Conservation (phyloP, 2,329 filamentous ascomycete species). For the Trichoderma guizhouense region DNA sequence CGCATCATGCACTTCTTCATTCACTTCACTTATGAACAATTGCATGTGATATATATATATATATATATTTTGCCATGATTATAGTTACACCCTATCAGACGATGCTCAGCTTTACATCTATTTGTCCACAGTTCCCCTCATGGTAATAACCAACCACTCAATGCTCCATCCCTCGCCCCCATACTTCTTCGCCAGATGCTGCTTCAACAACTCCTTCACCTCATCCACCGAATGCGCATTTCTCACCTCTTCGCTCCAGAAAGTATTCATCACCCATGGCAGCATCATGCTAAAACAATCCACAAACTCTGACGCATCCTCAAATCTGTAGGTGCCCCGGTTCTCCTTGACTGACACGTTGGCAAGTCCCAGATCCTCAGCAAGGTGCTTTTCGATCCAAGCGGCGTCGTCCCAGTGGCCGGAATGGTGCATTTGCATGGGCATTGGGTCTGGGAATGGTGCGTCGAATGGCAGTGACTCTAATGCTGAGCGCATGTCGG, state of each 20-base stretch:
- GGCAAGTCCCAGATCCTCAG: slow-evolving; percentile 32
- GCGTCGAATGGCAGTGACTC: slow-evolving; percentile 39
- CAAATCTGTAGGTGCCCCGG: slow-evolving; percentile 29
- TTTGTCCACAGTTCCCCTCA: slow-evolving; percentile 27
- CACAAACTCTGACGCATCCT: slow-evolving; percentile 37
- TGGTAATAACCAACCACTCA: slow-evolving; percentile 26
- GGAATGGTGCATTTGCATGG: slow-evolving; percentile 40
- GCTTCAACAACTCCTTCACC: slow-evolving; percentile 34
- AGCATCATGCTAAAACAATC: slow-evolving; percentile 38
- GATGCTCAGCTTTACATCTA: neutral
- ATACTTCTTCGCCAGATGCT: slow-evolving; percentile 41
- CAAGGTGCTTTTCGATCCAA: slow-evolving; percentile 38
- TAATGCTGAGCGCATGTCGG: slow-evolving; percentile 40
- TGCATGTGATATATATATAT: neutral
- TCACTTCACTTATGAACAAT: neutral
- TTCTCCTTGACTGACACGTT: slow-evolving; percentile 36
- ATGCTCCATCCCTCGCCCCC: slow-evolving; percentile 28
- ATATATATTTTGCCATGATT: neutral
- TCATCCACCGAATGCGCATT: slow-evolving; percentile 36
- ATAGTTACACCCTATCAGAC: neutral
- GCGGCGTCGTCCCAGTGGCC: slow-evolving; percentile 39
- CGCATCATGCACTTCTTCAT: neutral
- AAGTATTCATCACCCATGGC: slow-evolving; percentile 34
- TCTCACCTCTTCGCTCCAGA: slow-evolving; percentile 40
- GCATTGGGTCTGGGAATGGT: slow-evolving; percentile 32